phyloP scores from a whole-genome alignment of 768 basidiomycete species.

The Lentinus tigrinus region DNA sequence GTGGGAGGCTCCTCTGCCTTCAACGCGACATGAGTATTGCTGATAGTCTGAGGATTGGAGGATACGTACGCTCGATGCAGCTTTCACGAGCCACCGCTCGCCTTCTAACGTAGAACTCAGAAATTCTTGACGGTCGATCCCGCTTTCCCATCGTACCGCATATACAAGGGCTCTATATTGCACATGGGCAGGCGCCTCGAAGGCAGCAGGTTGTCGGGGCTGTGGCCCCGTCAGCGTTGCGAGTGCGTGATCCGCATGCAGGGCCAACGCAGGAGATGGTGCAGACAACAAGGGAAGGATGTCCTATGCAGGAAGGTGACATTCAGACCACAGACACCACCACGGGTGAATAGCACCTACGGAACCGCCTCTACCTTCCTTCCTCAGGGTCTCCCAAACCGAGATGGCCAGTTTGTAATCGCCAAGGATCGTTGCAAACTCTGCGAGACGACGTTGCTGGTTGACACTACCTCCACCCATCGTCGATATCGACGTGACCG shows the following conservation, averaged over 20 bases:
- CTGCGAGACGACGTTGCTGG: conserved; percentile 86
- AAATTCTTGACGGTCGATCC: conserved; percentile 60
- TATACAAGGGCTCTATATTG: conserved; percentile 68
- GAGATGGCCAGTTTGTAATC: conserved; percentile 81
- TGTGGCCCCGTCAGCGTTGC: conserved; percentile 41
- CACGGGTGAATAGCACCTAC: conserved; percentile 45
- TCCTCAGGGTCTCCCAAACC: conserved; percentile 85
- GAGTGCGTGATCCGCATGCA: conserved; percentile 65
- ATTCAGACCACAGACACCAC: not conserved
- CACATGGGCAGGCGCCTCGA: conserved; percentile 56
- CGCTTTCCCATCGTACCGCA: conserved; percentile 77
- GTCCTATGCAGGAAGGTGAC: conserved; percentile 55
- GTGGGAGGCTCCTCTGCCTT: conserved; percentile 84
- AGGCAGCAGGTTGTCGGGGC: conserved; percentile 9
- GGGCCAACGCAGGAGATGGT: conserved; percentile 58
- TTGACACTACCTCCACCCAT: conserved; percentile 43
- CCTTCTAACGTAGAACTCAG: conserved; percentile 59
- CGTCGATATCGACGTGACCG: conserved; percentile 23
- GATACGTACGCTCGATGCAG: conserved; percentile 71
- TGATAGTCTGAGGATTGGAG: not conserved
- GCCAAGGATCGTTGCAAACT: conserved; percentile 90
- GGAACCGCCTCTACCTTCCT: conserved; percentile 85
- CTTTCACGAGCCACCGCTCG: conserved; percentile 85
- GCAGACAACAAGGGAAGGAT: conserved; percentile 73
- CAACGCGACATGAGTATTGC: conserved; percentile 19